Percentiles rank a stretch among this genome's conserved stretches.
These are phyloP conservation scores for Chenopodium quinoa DNA, from an alignment of 148 eudicot species.

Conservation along the genomic window DNA sequence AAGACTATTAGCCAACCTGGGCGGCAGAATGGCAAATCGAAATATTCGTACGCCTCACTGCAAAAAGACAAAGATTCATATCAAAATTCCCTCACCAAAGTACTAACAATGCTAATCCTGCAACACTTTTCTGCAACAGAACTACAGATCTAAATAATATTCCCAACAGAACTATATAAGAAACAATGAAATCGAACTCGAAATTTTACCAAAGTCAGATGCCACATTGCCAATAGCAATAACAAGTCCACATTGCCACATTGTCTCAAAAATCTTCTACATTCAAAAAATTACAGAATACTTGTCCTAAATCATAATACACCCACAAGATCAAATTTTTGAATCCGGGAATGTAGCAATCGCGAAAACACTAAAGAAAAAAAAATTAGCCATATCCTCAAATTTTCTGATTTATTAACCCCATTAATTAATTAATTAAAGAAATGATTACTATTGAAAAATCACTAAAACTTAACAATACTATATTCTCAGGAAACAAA, in stretches of 20 bases:
- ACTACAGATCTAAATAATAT: background rate
- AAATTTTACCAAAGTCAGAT: background rate
- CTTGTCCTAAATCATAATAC: background rate
- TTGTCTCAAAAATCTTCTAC: background rate
- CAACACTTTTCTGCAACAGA: background rate
- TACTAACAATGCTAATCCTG: background rate
- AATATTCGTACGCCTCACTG: slow-evolving; percentile 38
- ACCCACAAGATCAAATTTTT: background rate
- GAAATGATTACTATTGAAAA: background rate
- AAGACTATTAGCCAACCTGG: slow-evolving; percentile 56
- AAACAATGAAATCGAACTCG: background rate
- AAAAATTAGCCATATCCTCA: background rate
- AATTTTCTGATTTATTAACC: no score
- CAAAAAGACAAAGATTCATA: slow-evolving; percentile 6
- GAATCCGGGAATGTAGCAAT: background rate
- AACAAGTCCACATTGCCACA: no score
- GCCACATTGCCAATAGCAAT: background rate
- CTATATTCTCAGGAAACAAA: background rate
- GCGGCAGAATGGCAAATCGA: slow-evolving; percentile 51
- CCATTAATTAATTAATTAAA: background rate
- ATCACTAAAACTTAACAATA: no score
- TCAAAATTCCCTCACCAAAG: slow-evolving; percentile 7
- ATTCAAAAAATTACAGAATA: background rate
- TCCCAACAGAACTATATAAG: background rate
- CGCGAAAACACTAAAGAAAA: background rate